Base-by-base conservation (phyloP, 2,329 filamentous ascomycete genomes). In the Calonectria henricotiae region DNA sequence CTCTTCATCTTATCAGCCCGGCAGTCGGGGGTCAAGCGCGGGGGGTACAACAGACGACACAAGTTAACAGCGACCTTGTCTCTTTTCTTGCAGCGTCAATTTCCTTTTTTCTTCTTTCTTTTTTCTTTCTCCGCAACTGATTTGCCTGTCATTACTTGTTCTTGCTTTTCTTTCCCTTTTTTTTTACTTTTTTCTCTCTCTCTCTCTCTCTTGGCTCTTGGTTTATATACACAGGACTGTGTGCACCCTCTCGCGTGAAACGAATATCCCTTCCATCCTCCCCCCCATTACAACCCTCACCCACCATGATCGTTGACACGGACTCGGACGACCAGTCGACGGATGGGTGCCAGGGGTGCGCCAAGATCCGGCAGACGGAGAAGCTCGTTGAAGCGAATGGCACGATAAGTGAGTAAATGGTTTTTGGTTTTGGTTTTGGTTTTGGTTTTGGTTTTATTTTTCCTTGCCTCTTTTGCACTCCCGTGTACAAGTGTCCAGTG, bases 331-430 rank as follows among this genome's bases (percentile, higher is more conserved):
- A 60, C 17, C 64, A 41, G 55, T 23, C 61, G 8, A 20, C 25
- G 15, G 43, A 25, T 17, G 60, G 39, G 20, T 78, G 76, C 63
- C 54, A n/a, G 30, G 76, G 76, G 46, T 78, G 76, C 58, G 76
- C 71, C 27, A 73, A 78, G 70, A 78, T 78, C 41, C 49, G 55
- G 39, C 67, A 77, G 55, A 72, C 55, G 27, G 76, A 78, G 47
- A 73, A 71, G 49, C 49, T 61, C 1, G 43, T 69, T 9, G 49
- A 64, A 2, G 69, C 69, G 30, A 61, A 65, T 32, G 66, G 72
- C 73, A 39, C 17, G 30, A 44, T 37, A 12, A 46, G 60, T 71
- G 35, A 25, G 20, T 46, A 12, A 9, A 46, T 46, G 43, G 43
- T 20, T 12, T 23, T 17, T 43, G n/a, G 6, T 5, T 9, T 17